Evolutionary conservation across 768 basidiomycete genomes (phyloP).

Genomic region (Asterophora parasitica): DNA sequence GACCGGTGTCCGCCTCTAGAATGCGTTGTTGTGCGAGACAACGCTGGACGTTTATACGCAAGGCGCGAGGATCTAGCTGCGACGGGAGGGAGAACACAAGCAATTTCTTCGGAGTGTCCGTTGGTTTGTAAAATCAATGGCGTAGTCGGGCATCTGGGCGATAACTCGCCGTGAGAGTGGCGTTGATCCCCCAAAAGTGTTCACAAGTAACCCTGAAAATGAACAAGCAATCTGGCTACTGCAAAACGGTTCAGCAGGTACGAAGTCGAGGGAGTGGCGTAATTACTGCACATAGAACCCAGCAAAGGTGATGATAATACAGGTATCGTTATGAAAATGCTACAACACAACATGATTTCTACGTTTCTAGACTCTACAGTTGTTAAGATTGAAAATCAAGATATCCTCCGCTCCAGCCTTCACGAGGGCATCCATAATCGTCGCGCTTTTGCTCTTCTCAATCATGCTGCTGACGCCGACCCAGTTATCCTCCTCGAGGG

Average conservation of each 20-base stretch:
- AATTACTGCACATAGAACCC: not conserved
- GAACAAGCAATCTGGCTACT: no score
- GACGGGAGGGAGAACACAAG: not conserved
- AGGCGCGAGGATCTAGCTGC: slow-evolving; percentile 1
- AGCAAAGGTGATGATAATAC: not conserved
- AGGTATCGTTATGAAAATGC: not conserved
- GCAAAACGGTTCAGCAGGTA: no score
- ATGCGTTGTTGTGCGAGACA: slow-evolving; percentile 6
- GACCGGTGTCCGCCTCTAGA: slow-evolving; percentile 10
- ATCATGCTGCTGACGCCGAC: slow-evolving; percentile 92
- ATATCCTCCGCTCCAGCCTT: slow-evolving; percentile 87
- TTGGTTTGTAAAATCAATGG: no score
- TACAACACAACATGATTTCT: not conserved
- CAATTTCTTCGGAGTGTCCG: not conserved
- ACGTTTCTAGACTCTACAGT: slow-evolving; percentile 75
- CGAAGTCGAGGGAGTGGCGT: no score
- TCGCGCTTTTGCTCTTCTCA: slow-evolving; percentile 72
- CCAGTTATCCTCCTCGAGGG: slow-evolving; percentile 82
- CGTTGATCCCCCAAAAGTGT: no score
- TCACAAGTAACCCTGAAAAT: no score
- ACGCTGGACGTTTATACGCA: not conserved
- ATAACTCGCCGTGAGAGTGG: no score
- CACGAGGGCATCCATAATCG: slow-evolving; percentile 85
- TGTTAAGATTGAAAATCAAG: slow-evolving; percentile 83
- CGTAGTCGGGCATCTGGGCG: not conserved